Conservation (phyloP, 1,139 yeast species). For the Yamadazyma friedrichii region DNA sequence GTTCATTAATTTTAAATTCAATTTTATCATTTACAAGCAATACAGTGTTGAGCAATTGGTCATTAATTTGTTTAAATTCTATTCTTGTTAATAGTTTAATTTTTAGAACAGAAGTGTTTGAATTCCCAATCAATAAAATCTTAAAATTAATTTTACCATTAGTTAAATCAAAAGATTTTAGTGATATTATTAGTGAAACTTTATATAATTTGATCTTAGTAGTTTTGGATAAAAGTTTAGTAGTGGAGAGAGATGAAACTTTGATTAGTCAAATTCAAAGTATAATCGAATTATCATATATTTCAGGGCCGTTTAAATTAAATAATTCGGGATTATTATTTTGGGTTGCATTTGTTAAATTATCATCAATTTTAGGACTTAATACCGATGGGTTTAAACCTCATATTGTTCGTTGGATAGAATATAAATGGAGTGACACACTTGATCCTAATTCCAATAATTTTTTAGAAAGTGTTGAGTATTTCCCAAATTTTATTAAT, state of each 20-base stretch:
- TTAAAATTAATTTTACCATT: conserved; percentile 11
- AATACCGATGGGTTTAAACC: conserved; percentile 14
- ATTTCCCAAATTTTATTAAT: conserved; percentile 32
- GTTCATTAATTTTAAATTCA: conserved; percentile 1
- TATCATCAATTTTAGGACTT: conserved; percentile 22
- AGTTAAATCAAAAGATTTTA: conserved; percentile 9
- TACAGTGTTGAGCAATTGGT: conserved; percentile 8
- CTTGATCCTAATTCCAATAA: conserved; percentile 13
- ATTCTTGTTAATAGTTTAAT: conserved; percentile 8
- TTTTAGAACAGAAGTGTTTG: background rate
- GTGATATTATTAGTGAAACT: conserved; percentile 9
- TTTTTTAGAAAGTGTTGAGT: conserved; percentile 5
- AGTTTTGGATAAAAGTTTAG: conserved; percentile 2
- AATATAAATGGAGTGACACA: conserved; percentile 16
- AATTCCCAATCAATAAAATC: conserved; percentile 4
- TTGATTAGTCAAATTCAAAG: conserved; percentile 46
- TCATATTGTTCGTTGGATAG: conserved; percentile 34
- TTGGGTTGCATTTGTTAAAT: conserved; percentile 48
- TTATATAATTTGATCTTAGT: conserved; percentile 9
- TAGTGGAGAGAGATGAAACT: conserved; percentile 7
- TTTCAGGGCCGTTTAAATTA: conserved; percentile 55
- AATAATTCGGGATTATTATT: conserved; percentile 48
- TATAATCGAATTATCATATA: conserved; percentile 51
- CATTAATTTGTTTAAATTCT: conserved; percentile 12
- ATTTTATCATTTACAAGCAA: conserved; percentile 8